A percentile compares a stretch with the other conserved stretches of the same genome.
Conservation (phyloP, 306 rosid genomes). For the Vicia faba region DNA sequence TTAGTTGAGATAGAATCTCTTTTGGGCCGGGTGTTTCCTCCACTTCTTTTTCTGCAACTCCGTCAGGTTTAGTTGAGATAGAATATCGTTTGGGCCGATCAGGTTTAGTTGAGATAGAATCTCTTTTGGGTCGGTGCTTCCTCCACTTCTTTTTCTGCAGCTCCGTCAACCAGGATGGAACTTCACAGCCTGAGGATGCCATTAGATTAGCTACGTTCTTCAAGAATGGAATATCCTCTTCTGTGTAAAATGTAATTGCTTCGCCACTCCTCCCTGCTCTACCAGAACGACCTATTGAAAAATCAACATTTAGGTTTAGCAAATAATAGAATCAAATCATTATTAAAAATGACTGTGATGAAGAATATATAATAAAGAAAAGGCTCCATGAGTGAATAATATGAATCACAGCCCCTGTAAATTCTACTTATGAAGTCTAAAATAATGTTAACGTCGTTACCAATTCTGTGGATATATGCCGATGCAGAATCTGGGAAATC, state of each 20-base stretch:
- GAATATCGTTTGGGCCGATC: conserved; percentile 71
- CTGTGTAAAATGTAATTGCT: conserved; percentile 87
- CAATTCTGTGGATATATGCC: conserved; percentile 90
- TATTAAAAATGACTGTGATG: neutral
- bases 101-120: conserved; percentile 45
- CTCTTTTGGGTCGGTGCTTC: conserved; percentile 86
- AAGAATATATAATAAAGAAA: conserved; percentile 4
- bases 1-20: neutral
- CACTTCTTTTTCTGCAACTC: conserved; percentile 54
- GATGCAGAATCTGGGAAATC: conserved; percentile 94
- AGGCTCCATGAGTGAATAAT: conserved; percentile 13
- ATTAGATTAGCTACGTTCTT: conserved; percentile 82
- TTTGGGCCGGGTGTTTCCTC: conserved; percentile 64
- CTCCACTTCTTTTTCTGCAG: conserved; percentile 85
- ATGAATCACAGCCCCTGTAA: conserved; percentile 15
- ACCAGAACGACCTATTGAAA: conserved; percentile 83
- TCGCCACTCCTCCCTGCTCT: conserved; percentile 95
- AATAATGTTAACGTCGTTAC: conserved; percentile 41
- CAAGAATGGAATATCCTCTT: conserved; percentile 77
- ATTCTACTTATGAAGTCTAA: conserved; percentile 22
- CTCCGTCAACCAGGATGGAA: conserved; percentile 73
- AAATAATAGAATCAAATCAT: neutral
- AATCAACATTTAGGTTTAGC: conserved; percentile 29
- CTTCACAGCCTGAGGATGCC: conserved; percentile 86
- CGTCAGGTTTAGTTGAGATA: conserved; percentile 36